These are phyloP conservation scores for Solanum sejunctum DNA, from an alignment of 257 asterid species.

Conservation along the genomic window DNA sequence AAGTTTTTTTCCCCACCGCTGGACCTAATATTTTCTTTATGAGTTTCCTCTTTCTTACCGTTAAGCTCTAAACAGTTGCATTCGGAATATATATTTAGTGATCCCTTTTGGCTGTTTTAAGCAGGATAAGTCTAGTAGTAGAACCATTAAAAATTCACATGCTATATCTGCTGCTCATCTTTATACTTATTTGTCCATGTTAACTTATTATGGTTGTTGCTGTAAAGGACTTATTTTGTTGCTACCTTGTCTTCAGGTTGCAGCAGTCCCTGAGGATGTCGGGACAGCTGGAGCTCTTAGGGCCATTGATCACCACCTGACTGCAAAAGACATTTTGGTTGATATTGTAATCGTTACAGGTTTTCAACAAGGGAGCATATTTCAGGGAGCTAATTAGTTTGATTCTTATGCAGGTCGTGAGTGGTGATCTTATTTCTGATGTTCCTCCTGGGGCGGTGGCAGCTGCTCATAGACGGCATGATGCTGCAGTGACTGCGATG, in stretches of 20 bases:
- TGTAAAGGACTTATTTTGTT: background rate
- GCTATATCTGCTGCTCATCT: background rate
- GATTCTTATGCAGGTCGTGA: conserved; percentile 56
- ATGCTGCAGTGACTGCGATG: conserved; percentile 94
- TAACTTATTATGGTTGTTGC: background rate
- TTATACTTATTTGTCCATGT: background rate
- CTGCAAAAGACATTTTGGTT: conserved; percentile 84
- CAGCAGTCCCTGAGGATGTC: conserved; percentile 85
- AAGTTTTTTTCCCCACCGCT: background rate
- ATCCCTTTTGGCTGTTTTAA: background rate
- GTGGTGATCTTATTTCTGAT: conserved; percentile 95
- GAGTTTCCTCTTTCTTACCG: background rate
- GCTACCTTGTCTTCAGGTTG: conserved; percentile 48
- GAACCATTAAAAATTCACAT: background rate
- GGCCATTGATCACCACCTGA: conserved; percentile 77
- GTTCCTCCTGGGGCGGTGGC: conserved; percentile 90
- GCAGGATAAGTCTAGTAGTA: background rate
- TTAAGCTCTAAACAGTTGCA: background rate
- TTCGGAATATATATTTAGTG: background rate
- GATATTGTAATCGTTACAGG: conserved; percentile 5
- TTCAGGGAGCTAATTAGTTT: conserved; percentile 8
- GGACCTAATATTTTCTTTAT: background rate
- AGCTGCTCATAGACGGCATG: conserved; percentile 88
- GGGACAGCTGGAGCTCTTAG: conserved; percentile 98
- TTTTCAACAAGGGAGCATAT: conserved; percentile 2